Percentiles rank a stretch among this genome's conserved stretches.
phyloP scores from a whole-genome alignment of 2,329 filamentous ascomycete species.

The Fusarium dlaminii region DNA sequence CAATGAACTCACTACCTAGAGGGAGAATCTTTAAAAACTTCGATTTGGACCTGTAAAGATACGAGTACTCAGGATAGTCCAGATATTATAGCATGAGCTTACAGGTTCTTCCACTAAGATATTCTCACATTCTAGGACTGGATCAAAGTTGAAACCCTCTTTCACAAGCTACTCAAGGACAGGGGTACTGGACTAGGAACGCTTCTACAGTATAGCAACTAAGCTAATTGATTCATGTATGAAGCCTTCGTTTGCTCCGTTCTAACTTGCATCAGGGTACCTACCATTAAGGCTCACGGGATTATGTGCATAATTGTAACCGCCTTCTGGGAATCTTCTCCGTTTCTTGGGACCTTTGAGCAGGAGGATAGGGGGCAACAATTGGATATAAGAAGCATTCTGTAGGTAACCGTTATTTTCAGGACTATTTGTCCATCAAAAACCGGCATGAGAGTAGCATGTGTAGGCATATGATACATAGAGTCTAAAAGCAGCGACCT shows the following conservation, averaged over 20 bases:
- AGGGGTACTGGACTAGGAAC: background rate
- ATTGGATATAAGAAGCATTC: background rate
- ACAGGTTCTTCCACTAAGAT: background rate
- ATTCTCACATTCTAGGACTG: background rate
- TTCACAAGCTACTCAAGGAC: background rate
- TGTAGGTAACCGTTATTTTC: conserved; percentile 2
- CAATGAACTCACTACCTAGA: background rate
- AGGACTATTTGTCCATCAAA: background rate
- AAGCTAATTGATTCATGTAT: background rate
- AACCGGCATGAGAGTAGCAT: conserved; percentile 5
- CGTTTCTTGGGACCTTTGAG: background rate
- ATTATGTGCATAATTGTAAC: background rate
- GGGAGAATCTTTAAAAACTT: background rate
- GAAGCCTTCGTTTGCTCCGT: background rate
- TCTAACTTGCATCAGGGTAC: background rate
- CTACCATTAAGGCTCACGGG: too few species aligned
- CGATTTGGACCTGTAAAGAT: background rate
- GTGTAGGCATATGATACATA: conserved; percentile 37
- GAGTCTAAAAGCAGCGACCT: conserved; percentile 11
- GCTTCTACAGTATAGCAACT: background rate
- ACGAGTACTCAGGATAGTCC: background rate
- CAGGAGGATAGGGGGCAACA: background rate
- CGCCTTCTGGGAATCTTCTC: background rate
- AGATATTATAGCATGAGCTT: background rate
- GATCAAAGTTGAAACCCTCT: background rate